A percentile compares a stretch with the other conserved stretches of the same genome.
These are phyloP conservation scores for Moesziomyces parantarcticus DNA, from an alignment of 1,284 basidiomycete genomes.

Conservation along the genomic window DNA sequence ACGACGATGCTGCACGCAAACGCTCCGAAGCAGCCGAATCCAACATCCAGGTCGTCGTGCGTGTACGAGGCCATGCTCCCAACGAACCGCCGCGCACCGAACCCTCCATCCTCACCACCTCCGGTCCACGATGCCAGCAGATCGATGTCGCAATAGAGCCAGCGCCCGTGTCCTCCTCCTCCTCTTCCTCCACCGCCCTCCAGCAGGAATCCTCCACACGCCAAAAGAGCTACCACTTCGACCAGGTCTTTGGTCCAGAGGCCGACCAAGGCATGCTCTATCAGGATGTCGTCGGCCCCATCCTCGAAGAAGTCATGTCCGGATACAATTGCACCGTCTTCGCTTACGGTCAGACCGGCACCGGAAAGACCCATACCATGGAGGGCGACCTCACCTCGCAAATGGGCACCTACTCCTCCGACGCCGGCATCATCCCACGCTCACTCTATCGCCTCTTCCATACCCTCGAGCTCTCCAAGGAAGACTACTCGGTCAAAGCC, in stretches of 20 bases:
- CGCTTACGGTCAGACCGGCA: slow-evolving; percentile 98
- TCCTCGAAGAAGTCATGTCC: slow-evolving; percentile 89
- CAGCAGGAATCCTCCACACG: slow-evolving; percentile 44
- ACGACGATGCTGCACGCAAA: slow-evolving; percentile 21
- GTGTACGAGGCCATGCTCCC: slow-evolving; percentile 54
- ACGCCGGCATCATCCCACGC: slow-evolving; percentile 98
- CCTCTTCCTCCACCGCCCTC: slow-evolving; percentile 28
- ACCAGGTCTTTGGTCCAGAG: slow-evolving; percentile 86
- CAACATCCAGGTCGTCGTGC: slow-evolving; percentile 66
- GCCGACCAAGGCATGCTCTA: slow-evolving; percentile 96
- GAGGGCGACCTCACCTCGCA: slow-evolving; percentile 66
- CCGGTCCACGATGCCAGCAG: slow-evolving; percentile 55
- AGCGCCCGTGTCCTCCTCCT: slow-evolving; percentile 42
- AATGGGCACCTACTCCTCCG: slow-evolving; percentile 84
- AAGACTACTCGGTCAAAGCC: slow-evolving; percentile 91
- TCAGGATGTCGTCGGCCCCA: slow-evolving; percentile 88
- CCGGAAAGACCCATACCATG: slow-evolving; percentile 87
- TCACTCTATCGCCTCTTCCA: slow-evolving; percentile 92
- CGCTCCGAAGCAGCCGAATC: slow-evolving; percentile 41
- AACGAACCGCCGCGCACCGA: slow-evolving; percentile 32
- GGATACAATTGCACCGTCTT: slow-evolving; percentile 99
- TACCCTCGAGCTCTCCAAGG: slow-evolving; percentile 77
- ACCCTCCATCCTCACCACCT: slow-evolving; percentile 50
- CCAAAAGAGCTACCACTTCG: slow-evolving; percentile 65
- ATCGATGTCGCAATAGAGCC: slow-evolving; percentile 59